phyloP scores from a whole-genome alignment of 257 asterid genomes.

The Capsicum chinense region DNA sequence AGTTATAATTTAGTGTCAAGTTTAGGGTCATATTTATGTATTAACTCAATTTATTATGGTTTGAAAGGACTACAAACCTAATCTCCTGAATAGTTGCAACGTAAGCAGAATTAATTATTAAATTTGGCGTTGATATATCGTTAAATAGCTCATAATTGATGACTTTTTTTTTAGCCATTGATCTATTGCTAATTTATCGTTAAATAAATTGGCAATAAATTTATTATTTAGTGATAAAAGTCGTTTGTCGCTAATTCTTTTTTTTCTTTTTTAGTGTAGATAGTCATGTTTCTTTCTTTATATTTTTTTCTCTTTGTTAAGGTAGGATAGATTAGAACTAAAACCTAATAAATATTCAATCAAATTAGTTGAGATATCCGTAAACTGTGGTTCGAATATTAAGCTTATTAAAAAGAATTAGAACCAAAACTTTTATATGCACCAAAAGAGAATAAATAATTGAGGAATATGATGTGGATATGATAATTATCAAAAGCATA shows the following conservation, averaged over 20 bases:
- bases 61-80: background rate
- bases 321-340: background rate
- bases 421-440: background rate
- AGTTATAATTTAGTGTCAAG: too few relatives aligned
- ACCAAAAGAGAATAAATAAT: conserved; percentile 5
- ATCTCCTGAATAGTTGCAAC: too few relatives aligned
- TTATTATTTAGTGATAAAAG: too few relatives aligned
- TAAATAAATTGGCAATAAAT: too few relatives aligned
- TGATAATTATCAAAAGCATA: background rate
- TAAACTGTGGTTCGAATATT: too few relatives aligned
- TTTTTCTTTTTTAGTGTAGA: too few relatives aligned
- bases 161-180: too few relatives aligned
- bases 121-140: background rate
- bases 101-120: too few relatives aligned
- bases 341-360: background rate
- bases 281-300: background rate
- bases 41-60: background rate
- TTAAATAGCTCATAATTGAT: background rate
- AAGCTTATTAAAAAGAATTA: too few relatives aligned
- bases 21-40: too few relatives aligned
- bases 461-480: conserved; percentile 10
- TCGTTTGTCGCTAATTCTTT: background rate
- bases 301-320: background rate
- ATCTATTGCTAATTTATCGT: too few relatives aligned
- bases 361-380: too few relatives aligned